A percentile compares a stretch with the other conserved stretches of the same genome.
These are phyloP conservation scores for Selaginella moellendorffii DNA, from an alignment of 75 land plant genomes.

Conservation along the genomic window DNA sequence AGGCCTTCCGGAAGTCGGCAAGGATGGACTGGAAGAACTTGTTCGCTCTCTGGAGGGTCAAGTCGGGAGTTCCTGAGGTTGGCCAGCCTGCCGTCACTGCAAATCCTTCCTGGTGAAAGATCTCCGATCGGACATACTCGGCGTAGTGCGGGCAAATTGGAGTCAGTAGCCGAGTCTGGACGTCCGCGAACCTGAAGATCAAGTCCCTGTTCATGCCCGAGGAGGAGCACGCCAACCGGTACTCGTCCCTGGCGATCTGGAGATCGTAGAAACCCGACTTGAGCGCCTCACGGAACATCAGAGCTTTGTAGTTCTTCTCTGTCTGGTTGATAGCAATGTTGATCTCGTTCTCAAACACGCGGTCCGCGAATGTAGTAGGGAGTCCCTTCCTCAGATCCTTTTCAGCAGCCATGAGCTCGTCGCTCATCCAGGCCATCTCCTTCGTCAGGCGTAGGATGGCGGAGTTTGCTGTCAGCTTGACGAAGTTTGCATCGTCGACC, in stretches of 20 bases:
- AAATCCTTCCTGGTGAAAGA: conserved; percentile 52
- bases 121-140: conserved; percentile 58
- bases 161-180: conserved; percentile 69
- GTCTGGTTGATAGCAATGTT: conserved; percentile 60
- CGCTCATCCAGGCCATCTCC: not conserved
- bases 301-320: conserved; percentile 38
- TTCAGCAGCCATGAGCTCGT: conserved; percentile 23
- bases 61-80: conserved; percentile 28
- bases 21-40: conserved; percentile 51
- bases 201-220: conserved; percentile 71
- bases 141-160: conserved; percentile 91
- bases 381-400: conserved; percentile 39
- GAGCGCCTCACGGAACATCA: conserved; percentile 77
- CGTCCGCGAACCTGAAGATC: conserved; percentile 71
- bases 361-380: conserved; percentile 47
- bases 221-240: conserved; percentile 56
- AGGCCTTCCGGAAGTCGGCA: conserved; percentile 44
- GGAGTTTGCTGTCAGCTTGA: conserved; percentile 77
- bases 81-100: conserved; percentile 76
- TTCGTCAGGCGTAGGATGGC: conserved; percentile 83
- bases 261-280: conserved; percentile 90
- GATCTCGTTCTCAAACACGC: conserved; percentile 72
- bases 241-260: conserved; percentile 84
- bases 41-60: conserved; percentile 57
- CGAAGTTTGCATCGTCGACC: conserved; percentile 91